Conservation (phyloP, 2,329 filamentous ascomycete genomes). For the Aspergillus tamarii region DNA sequence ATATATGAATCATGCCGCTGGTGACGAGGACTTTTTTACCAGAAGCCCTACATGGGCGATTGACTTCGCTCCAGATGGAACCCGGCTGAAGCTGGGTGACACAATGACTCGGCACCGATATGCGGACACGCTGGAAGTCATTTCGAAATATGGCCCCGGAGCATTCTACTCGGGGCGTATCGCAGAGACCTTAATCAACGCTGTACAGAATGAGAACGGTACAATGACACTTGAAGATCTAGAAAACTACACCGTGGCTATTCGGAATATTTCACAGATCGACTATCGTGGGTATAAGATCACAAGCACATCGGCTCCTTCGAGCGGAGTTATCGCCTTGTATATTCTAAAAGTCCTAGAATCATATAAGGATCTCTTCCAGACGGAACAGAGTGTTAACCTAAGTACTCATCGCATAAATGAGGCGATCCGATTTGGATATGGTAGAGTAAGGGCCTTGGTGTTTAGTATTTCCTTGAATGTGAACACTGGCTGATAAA, state of each 20-base stretch:
- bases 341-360: constrained; percentile 81
- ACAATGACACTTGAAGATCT: constrained; percentile 83
- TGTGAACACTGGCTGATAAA: too few relatives aligned
- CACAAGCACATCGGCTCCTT: constrained; percentile 68
- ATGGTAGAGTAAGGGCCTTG: constrained; percentile 56
- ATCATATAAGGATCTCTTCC: constrained; percentile 69
- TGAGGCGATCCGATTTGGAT: constrained; percentile 88
- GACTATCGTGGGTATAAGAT: constrained; percentile 72
- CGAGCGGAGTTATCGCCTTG: constrained; percentile 77
- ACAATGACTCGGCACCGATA: constrained; percentile 80
- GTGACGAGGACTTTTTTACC: constrained; percentile 66
- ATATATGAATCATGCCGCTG: constrained; percentile 66
- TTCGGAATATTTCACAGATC: constrained; percentile 65
- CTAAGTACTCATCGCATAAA: constrained; percentile 79
- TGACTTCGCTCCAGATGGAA: constrained; percentile 86
- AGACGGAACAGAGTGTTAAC: constrained; percentile 57
- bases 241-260: constrained; percentile 67
- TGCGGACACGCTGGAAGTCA: constrained; percentile 74
- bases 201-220: constrained; percentile 70
- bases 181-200: constrained; percentile 71
- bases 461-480: constrained; percentile 13
- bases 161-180: constrained; percentile 75
- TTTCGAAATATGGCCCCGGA: constrained; percentile 72
- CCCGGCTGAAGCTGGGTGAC: constrained; percentile 71
- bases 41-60: constrained; percentile 78